phyloP scores from a whole-genome alignment of 2,329 filamentous ascomycete genomes.

The Trichoderma sp. region DNA sequence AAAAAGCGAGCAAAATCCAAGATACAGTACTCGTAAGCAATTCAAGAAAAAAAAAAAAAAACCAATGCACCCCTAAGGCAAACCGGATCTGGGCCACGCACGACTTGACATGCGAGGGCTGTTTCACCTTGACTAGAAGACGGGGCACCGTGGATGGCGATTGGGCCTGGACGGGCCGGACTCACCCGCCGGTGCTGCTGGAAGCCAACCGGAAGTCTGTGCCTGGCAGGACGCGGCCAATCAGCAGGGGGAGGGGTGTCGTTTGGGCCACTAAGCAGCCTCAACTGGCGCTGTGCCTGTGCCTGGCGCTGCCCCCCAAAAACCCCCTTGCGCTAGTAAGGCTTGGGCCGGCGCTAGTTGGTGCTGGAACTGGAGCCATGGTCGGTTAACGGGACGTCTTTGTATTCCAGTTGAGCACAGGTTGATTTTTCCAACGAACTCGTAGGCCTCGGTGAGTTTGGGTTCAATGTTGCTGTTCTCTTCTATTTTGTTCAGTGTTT shows the following conservation, averaged over 20 bases:
- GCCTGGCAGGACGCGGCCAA: constrained; percentile 23
- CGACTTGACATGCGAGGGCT: constrained; percentile 10
- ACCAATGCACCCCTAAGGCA: not conserved
- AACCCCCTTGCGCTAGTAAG: constrained; percentile 9
- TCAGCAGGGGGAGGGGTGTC: not conserved
- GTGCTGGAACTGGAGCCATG: not conserved
- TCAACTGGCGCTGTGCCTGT: constrained; percentile 12
- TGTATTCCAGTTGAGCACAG: not conserved
- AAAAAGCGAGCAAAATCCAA: no score
- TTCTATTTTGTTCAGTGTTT: not conserved
- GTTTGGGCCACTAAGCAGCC: not conserved
- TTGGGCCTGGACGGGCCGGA: constrained; percentile 16
- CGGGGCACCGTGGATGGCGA: constrained; percentile 8
- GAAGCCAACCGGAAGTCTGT: constrained; percentile 23
- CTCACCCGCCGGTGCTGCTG: not conserved
- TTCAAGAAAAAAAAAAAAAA: not conserved
- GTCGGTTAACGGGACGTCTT: constrained; percentile 7
- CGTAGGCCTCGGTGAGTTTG: not conserved
- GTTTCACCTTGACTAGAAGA: constrained; percentile 18
- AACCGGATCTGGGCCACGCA: constrained; percentile 1
- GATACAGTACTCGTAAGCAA: not conserved
- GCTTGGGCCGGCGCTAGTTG: constrained; percentile 13
- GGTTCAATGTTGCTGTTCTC: not conserved
- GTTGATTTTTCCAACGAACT: not conserved
- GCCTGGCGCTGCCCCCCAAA: not conserved